Evolutionary conservation across 495 filamentous ascomycete genomes (phyloP).

Genomic region (Entonaema liquescens): DNA sequence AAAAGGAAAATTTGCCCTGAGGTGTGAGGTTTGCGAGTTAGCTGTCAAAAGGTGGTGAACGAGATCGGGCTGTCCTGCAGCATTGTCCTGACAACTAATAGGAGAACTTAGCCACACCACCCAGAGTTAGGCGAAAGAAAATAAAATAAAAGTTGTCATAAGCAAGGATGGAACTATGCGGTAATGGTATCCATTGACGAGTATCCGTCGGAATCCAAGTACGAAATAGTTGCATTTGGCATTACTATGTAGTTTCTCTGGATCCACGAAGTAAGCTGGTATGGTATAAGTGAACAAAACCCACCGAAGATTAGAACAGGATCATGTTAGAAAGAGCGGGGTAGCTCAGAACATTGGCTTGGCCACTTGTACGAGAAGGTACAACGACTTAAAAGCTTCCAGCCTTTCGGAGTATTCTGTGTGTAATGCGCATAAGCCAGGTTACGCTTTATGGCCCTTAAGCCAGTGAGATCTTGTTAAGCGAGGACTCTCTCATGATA

Average conservation of each 20-base stretch:
- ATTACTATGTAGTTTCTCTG: neutral
- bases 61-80: conserved; percentile 5
- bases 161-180: neutral
- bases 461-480: neutral
- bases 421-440: neutral
- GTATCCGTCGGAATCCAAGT: neutral
- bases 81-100: conserved; percentile 10
- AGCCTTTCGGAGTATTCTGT: neutral
- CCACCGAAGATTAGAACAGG: neutral
- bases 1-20: neutral
- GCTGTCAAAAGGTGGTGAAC: neutral
- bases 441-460: too few species aligned
- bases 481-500: too few species aligned
- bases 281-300: neutral
- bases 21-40: neutral
- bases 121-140: neutral
- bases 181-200: neutral
- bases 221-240: neutral
- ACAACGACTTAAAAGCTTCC: neutral
- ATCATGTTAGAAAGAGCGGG: neutral
- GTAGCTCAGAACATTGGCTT: neutral
- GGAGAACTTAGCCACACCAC: neutral
- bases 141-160: neutral
- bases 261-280: neutral
- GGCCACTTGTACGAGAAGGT: neutral